A percentile compares a stretch with the other conserved stretches of the same genome.
These are phyloP conservation scores for Phycomyces nitens DNA, from an alignment of 192 early-diverging fungal species.

Conservation along the genomic window DNA sequence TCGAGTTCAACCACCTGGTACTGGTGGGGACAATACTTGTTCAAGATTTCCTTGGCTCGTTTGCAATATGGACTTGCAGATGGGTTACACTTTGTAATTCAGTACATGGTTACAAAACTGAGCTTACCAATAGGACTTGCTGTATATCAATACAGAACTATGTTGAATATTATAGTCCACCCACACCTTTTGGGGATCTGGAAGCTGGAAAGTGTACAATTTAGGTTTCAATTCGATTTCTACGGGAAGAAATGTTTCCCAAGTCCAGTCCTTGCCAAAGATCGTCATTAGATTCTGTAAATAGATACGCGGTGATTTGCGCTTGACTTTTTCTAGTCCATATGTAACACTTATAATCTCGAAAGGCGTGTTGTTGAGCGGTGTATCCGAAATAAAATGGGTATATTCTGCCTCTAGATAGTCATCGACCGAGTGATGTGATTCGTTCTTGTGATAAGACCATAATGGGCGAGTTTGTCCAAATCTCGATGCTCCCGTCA, in stretches of 20 bases:
- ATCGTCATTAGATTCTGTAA: neutral
- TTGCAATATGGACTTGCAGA: slow-evolving; percentile 30
- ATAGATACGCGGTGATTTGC: slow-evolving; percentile 1
- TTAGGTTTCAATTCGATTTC: slow-evolving; percentile 24
- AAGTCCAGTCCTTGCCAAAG: neutral
- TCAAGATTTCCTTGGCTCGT: slow-evolving; percentile 23
- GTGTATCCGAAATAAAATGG: slow-evolving; percentile 48
- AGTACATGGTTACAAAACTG: neutral
- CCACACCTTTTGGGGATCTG: slow-evolving; percentile 10
- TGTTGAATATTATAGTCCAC: slow-evolving; percentile 10
- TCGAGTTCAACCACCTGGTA: slow-evolving; percentile 26
- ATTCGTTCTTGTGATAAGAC: slow-evolving; percentile 70
- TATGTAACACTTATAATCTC: slow-evolving; percentile 35
- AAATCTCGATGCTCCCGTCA: slow-evolving; percentile 83
- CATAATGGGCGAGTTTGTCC: slow-evolving; percentile 55
- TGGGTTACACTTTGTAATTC: neutral
- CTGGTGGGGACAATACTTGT: slow-evolving; percentile 11
- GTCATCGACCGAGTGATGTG: slow-evolving; percentile 38
- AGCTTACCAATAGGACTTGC: slow-evolving; percentile 36
- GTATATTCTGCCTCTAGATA: slow-evolving; percentile 46
- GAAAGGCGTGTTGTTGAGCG: slow-evolving; percentile 35
- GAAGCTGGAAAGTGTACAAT: slow-evolving; percentile 29
- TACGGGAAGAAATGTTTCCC: slow-evolving; percentile 18
- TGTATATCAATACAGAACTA: slow-evolving; percentile 24
- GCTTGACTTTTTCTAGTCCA: slow-evolving; percentile 37